phyloP scores from a whole-genome alignment of 768 basidiomycete genomes.

The Tulasnella sp. region DNA sequence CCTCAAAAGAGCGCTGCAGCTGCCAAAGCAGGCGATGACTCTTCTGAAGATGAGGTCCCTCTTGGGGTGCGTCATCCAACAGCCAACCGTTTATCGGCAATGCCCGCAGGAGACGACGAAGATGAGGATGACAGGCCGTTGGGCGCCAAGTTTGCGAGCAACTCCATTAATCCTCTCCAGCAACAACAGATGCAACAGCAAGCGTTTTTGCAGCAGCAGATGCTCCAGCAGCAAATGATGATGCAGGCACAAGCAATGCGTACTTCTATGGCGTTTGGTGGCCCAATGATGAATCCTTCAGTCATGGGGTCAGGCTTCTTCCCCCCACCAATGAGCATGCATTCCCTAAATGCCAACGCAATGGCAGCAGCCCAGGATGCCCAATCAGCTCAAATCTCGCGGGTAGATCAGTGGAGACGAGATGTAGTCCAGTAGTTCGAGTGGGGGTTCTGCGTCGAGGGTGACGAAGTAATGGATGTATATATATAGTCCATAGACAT shows the following conservation, averaged over 20 bases:
- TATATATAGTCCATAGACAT: background rate
- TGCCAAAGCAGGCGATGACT: slow-evolving; percentile 29
- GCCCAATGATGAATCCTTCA: slow-evolving; percentile 32
- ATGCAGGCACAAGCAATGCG: slow-evolving; percentile 66
- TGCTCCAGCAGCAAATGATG: slow-evolving; percentile 59
- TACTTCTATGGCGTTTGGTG: slow-evolving; percentile 60
- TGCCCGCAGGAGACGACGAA: background rate
- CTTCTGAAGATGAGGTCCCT: slow-evolving; percentile 23
- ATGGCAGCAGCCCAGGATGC: background rate
- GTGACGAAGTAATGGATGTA: background rate
- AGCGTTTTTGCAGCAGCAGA: slow-evolving; percentile 58
- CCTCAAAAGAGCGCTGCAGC: background rate
- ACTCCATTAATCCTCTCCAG: slow-evolving; percentile 14
- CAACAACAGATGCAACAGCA: slow-evolving; percentile 20
- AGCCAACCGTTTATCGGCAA: slow-evolving; percentile 13
- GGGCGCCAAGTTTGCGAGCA: slow-evolving; percentile 36
- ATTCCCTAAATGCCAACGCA: background rate
- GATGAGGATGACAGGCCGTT: slow-evolving; percentile 63
- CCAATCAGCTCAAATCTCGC: slow-evolving; percentile 24
- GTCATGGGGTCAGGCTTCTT: slow-evolving; percentile 65
- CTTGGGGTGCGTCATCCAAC: slow-evolving; percentile 20
- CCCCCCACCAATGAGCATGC: slow-evolving; percentile 38
- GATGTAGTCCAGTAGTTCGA: slow-evolving; percentile 42
- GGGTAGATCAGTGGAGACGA: slow-evolving; percentile 74
- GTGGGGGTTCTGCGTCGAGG: background rate